Evolutionary conservation across 306 rosid genomes (phyloP), one percentile per base, ranked within the genome.

Genomic region (Malus orientalis): DNA sequence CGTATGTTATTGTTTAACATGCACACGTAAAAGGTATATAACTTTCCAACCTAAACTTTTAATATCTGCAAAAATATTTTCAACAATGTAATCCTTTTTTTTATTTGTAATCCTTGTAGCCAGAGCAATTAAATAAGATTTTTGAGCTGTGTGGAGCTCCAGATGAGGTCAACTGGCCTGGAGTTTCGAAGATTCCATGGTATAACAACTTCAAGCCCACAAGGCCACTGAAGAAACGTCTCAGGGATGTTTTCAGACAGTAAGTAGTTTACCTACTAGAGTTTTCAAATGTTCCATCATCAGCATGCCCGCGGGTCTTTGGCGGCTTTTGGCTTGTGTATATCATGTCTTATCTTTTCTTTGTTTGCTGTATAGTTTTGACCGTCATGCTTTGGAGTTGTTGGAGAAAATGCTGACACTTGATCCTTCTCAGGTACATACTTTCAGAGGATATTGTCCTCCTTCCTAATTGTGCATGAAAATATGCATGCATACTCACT

Each of bases 141-240:
- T 85, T 85, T 70, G 89, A 85, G 86, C 80, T 85, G 33, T 85
- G 89, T 49, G 89, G 89, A 67, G 86, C 89, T 70, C 86, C 89
- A 2, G 89, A 85, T 80, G 89, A 85, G 74, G 81, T 70, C 7
- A 85, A 82, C 66, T 85, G 89, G 89, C 89, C 89, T 12, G 89
- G 89, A 76, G 89, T 85, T 58, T 82, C 89, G 11, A 85, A 85
- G 74, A 85, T 85, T 68, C 89, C 89, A 20, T 85, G 89, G 89
- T 85, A 85, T 75, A 82, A 82, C 82, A 85, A 85, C 81, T 82
- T 85, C 80, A 85, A 85, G 80, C 89, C 86, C 42, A 65, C 89
- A 42, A 80, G 89, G 79, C 86, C 85, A 5, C 65, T 85, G 81
- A 85, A 85, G 81, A 82, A 84, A 57, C 89, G 86, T 53, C 73